Conservation (phyloP, 192 early-diverging fungal species). For the Diversispora epigaea region DNA sequence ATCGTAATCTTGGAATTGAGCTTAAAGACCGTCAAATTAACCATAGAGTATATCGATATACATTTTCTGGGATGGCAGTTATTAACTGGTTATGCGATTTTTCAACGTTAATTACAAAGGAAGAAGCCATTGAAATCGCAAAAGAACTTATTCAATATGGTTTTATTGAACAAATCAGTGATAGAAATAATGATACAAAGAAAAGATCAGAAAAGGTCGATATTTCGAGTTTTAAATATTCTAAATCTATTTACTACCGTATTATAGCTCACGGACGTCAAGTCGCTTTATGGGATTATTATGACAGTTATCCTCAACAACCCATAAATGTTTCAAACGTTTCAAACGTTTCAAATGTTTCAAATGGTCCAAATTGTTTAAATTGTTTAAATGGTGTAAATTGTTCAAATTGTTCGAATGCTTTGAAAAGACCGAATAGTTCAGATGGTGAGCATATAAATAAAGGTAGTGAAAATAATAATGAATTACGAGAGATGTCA, state of each 20-base stretch:
- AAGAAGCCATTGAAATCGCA: conserved; percentile 48
- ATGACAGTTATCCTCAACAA: background rate
- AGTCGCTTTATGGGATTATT: conserved; percentile 39
- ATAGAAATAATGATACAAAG: conserved; percentile 4
- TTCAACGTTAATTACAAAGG: conserved; percentile 46
- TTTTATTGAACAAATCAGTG: conserved; percentile 45
- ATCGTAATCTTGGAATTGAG: conserved; percentile 45
- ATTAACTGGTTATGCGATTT: conserved; percentile 56
- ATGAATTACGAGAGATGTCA: no score
- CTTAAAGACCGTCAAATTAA: conserved; percentile 43
- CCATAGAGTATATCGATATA: conserved; percentile 38
- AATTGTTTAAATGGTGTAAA: no score
- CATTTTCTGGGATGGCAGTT: conserved; percentile 48
- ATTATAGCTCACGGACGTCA: conserved; percentile 39
- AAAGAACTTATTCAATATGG: conserved; percentile 46
- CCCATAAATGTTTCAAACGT: background rate
- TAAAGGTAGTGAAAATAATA: no score
- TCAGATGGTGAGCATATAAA: no score
- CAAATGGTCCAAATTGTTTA: no score
- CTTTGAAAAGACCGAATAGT: no score
- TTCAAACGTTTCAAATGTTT: no score
- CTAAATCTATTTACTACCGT: conserved; percentile 36
- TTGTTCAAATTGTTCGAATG: no score
- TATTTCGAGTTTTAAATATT: conserved; percentile 27
- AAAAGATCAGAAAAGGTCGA: background rate